Evolutionary conservation across 2,329 filamentous ascomycete species (phyloP).

Genomic region (Plenodomus biglobosus): DNA sequence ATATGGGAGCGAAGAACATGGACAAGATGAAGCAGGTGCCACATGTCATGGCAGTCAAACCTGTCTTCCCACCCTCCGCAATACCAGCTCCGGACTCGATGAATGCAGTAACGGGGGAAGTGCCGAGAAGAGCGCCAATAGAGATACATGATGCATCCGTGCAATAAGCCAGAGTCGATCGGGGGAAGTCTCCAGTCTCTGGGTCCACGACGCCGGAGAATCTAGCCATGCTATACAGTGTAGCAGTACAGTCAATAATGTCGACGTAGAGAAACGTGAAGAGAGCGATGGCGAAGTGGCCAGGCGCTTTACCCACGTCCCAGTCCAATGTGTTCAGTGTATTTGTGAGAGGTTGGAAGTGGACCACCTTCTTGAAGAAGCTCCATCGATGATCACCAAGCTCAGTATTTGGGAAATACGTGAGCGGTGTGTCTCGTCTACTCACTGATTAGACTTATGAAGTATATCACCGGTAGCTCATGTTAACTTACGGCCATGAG

Average conservation of each 20-base stretch:
- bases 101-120: conserved; percentile 80
- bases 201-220: conserved; percentile 80
- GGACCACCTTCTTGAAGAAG: conserved; percentile 84
- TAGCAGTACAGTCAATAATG: conserved; percentile 84
- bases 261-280: conserved; percentile 92
- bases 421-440: conserved; percentile 67
- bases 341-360: conserved; percentile 73
- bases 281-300: conserved; percentile 77
- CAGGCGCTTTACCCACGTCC: conserved; percentile 65
- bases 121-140: conserved; percentile 75
- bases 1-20: conserved; percentile 87
- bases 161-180: conserved; percentile 79
- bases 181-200: conserved; percentile 81
- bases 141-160: conserved; percentile 81
- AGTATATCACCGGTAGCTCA: background rate
- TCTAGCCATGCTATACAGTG: conserved; percentile 84
- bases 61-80: conserved; percentile 81
- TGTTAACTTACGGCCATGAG: conserved; percentile 67
- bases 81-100: conserved; percentile 88
- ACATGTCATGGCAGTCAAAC: conserved; percentile 74
- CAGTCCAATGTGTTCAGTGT: conserved; percentile 74
- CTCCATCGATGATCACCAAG: conserved; percentile 70
- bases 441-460: conserved; percentile 16
- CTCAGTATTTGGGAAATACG: conserved; percentile 73
- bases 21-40: conserved; percentile 85